These are phyloP conservation scores for Apiospora saccharicola DNA, from an alignment of 2,329 filamentous ascomycete genomes.

Conservation along the genomic window DNA sequence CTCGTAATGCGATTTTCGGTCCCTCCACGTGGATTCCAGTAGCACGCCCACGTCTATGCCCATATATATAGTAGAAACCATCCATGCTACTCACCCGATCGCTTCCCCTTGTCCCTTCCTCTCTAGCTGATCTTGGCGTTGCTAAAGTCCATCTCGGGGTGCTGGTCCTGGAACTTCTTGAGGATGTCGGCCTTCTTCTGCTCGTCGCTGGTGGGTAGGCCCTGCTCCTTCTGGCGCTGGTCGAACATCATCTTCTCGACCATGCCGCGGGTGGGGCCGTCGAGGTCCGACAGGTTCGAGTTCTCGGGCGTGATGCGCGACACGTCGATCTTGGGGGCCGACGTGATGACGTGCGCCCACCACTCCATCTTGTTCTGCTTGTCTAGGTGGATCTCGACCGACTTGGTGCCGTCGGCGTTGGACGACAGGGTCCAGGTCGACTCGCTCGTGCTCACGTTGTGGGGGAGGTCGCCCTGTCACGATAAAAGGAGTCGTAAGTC, in stretches of 20 bases:
- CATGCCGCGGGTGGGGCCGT: conserved; percentile 94
- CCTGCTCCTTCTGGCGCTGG: conserved; percentile 94
- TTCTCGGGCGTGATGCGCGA: conserved; percentile 94
- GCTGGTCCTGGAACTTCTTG: conserved; percentile 88
- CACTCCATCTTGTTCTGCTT: conserved; percentile 98
- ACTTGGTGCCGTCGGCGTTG: conserved; percentile 71
- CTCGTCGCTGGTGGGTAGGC: conserved; percentile 89
- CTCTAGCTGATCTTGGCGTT: conserved; percentile 70
- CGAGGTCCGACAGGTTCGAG: conserved; percentile 88
- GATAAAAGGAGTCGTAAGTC: conserved; percentile 24
- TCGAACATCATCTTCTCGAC: conserved; percentile 99
- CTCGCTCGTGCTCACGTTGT: conserved; percentile 82
- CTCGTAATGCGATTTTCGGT: conserved; percentile 25
- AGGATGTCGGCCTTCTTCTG: conserved; percentile 94
- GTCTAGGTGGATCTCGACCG: conserved; percentile 85
- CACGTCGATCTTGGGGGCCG: conserved; percentile 91
- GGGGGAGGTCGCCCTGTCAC: conserved; percentile 80
- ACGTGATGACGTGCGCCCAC: conserved; percentile 92
- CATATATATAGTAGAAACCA: not conserved
- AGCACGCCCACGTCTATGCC: not conserved
- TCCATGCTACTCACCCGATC: not conserved
- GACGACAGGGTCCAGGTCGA: conserved; percentile 91
- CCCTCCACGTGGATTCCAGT: not conserved
- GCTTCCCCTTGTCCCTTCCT: not conserved
- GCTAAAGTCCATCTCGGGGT: conserved; percentile 76